Percentiles rank a stretch among this genome's conserved stretches.
Conservation (phyloP, 495 filamentous ascomycete genomes). For the Filosporella fistucella region DNA sequence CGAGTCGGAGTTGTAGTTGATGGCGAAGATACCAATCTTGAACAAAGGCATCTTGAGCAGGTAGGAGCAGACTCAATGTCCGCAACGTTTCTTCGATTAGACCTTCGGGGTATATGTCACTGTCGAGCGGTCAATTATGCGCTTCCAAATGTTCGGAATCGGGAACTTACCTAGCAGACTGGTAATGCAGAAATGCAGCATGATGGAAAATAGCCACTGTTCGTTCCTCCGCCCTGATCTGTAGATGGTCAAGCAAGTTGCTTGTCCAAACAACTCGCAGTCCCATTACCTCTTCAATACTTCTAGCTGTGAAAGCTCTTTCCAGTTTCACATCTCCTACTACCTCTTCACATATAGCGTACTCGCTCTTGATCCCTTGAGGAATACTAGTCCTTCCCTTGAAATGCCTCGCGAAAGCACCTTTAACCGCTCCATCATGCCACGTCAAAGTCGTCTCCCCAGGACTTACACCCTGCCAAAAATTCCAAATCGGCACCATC, state of each 20-base stretch:
- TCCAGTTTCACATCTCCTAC: conserved; percentile 16
- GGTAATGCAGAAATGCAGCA: conserved; percentile 29
- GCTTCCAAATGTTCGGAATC: background rate
- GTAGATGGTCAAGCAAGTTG: conserved; percentile 41
- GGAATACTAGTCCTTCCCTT: too few relatives aligned
- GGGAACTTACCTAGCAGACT: conserved; percentile 5
- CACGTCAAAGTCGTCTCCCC: background rate
- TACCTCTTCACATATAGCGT: background rate
- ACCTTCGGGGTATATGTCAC: conserved; percentile 25
- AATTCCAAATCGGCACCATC: background rate
- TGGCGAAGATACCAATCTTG: conserved; percentile 10
- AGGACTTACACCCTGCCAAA: background rate
- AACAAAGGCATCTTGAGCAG: conserved; percentile 23
- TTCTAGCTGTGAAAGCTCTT: conserved; percentile 25
- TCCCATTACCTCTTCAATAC: conserved; percentile 30
- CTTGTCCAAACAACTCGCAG: conserved; percentile 36
- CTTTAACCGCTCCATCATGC: background rate
- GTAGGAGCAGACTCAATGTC: conserved; percentile 40
- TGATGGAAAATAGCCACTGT: conserved; percentile 40
- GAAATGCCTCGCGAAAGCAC: background rate
- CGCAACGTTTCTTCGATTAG: conserved; percentile 40
- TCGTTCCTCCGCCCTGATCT: conserved; percentile 32
- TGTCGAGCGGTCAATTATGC: background rate
- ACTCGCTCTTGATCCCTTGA: background rate
- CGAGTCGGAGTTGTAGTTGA: conserved; percentile 19